Conservation (phyloP, 805 yeast species). For the Yamadazyma sp. region DNA sequence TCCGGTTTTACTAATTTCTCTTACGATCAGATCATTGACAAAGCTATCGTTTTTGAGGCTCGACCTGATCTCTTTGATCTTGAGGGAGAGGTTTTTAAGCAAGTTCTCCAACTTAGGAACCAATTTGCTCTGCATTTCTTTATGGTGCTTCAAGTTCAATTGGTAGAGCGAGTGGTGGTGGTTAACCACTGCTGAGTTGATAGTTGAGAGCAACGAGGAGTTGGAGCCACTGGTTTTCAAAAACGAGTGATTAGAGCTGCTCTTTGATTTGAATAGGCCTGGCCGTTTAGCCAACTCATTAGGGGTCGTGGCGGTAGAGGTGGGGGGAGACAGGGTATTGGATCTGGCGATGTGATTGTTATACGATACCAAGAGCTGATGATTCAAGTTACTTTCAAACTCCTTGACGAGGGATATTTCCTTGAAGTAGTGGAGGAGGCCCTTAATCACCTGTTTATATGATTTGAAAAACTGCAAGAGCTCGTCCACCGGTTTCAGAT, state of each 20-base stretch:
- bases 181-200: constrained; percentile 33
- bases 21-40: constrained; percentile 34
- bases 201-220: constrained; percentile 12
- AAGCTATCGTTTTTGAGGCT: constrained; percentile 42
- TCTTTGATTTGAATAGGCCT: constrained; percentile 24
- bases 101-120: constrained; percentile 39
- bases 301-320: constrained; percentile 8
- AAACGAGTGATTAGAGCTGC: constrained; percentile 14
- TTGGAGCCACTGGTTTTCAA: constrained; percentile 10
- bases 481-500: constrained; percentile 40
- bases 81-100: constrained; percentile 32
- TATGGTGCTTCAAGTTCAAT: constrained; percentile 27
- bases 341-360: constrained; percentile 16
- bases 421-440: constrained; percentile 36
- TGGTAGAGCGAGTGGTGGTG: constrained; percentile 33
- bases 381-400: constrained; percentile 37
- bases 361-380: constrained; percentile 38
- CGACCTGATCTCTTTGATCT: constrained; percentile 43
- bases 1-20: constrained; percentile 59
- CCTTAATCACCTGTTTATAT: constrained; percentile 41
- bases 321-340: constrained; percentile 10
- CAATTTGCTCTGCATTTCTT: constrained; percentile 32
- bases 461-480: constrained; percentile 38
- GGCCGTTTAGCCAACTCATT: constrained; percentile 20
- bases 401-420: constrained; percentile 51